Conservation (phyloP, 139 green algal species). For the Nannochloris sp. region DNA sequence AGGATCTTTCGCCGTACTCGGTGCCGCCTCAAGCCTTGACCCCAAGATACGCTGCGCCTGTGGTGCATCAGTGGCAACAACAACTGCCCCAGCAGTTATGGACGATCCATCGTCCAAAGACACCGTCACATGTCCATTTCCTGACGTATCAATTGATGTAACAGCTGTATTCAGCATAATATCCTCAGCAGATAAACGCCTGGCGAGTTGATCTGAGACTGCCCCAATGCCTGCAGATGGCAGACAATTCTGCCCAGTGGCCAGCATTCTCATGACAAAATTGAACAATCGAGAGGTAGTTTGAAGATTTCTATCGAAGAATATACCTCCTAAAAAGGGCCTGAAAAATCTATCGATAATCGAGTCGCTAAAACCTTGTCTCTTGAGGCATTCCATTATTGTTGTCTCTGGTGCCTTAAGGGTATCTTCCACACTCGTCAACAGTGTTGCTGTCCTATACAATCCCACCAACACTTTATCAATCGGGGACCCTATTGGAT, state of each 20-base stretch:
- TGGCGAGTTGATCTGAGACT: conserved; percentile 72
- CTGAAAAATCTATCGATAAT: conserved; percentile 94
- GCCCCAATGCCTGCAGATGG: conserved; percentile 81
- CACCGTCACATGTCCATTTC: conserved; percentile 15
- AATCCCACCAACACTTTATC: conserved; percentile 74
- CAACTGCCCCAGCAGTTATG: conserved; percentile 55
- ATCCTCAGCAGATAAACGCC: conserved; percentile 24
- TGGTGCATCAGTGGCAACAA: conserved; percentile 79
- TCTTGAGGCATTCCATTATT: conserved; percentile 42
- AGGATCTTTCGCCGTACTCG: conserved; percentile 43
- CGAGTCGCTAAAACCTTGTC: conserved; percentile 69
- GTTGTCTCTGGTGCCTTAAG: conserved; percentile 67
- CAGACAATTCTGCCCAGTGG: conserved; percentile 81
- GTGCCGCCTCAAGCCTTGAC: conserved; percentile 11
- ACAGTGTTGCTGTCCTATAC: conserved; percentile 55
- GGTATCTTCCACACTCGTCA: conserved; percentile 52
- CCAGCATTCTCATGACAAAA: conserved; percentile 95
- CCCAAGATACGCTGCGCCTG: conserved; percentile 61
- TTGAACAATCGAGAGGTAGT: conserved; percentile 77
- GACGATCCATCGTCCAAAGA: conserved; percentile 28
- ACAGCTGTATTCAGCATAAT: conserved; percentile 44
- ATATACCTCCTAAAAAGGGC: conserved; percentile 97
- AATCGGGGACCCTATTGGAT: conserved; percentile 68
- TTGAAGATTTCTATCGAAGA: conserved; percentile 81
- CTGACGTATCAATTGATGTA: neutral